Base-by-base conservation (phyloP, 345 rosid species). In the Aquilaria malaccensis region DNA sequence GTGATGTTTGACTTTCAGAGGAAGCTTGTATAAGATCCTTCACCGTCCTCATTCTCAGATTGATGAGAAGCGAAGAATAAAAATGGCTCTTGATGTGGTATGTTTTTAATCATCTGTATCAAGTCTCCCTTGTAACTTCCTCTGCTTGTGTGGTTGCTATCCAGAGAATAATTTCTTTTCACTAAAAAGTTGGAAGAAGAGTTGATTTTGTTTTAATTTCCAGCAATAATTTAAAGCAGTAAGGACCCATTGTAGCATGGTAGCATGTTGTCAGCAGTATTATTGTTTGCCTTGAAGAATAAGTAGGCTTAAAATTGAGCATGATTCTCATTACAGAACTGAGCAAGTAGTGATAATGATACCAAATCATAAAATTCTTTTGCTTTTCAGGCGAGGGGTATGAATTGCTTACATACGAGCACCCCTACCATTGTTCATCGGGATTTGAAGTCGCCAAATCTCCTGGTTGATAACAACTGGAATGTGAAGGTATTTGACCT, bases 51-150 rank as follows among this genome's bases (percentile, higher is more conserved):
- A 91, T 7, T 78, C 88, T 76, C 97, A 91, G 67, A 80, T 91
- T 63, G 96, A 95, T 59, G 99, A 95, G 79, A 80, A 80, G 71
- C 91, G 86, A 10, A 81, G 99, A 74, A 91, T 95, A 66, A 95
- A 87, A 75, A 95, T 95, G 99, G 97, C 99, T 56, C 97, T 95
- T 60, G 99, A 95, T 73, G 99, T 95, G 97, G 99, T 95, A 86
- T 60, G 72, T 33, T 48, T 70, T 62, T 56, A 60, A 31, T 55
- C 37, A 49, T 56, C 9, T 52, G 7, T 37, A 37, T 37, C 43
- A 37, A 4, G 7, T 37, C 5, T 37, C 43, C 4, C 7, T 9
- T 1, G 43, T 7, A 37, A 37, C 43, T 37, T 37, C 7, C 43
- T 37, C 4, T 5, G 43, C 5, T 4, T 37, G 7, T 37, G 43